Evolutionary conservation across 2,329 filamentous ascomycete genomes (phyloP), one percentile per base, ranked within the genome.

Genomic region (Chalaropsis ovoidea): DNA sequence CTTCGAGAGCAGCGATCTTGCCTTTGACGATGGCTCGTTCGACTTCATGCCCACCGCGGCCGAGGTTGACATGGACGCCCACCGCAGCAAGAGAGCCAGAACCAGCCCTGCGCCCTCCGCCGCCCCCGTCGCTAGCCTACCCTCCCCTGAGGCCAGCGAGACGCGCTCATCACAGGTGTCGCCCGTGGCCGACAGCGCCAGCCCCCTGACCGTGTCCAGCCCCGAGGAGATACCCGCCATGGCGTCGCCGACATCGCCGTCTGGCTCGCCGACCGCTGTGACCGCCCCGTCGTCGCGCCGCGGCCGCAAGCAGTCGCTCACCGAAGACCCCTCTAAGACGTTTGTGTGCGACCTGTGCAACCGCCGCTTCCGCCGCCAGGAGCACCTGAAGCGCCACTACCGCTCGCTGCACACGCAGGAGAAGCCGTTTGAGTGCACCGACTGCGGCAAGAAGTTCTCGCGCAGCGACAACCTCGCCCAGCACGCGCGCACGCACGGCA

Each of bases 391-490:
- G 86, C 89, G 94, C 69, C 94, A 99, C 81, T 96, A 96, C 81
- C 87, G 94, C 71, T 97, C 94, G 67, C 90, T 99, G 61, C 94
- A 99, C 81, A 99, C 94, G 0, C 88, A 95, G 74, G 94, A 97
- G 75, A 99, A 97, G 86, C 94, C 94, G 4, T 99, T 97, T 72
- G 90, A 95, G 79, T 99, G 94, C 81, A 84, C 86, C 70, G 93
- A 99, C 79, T 99, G 94, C 73, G 93, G 94, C 72, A 99, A 99
- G 87, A 96, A 95, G 81, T 99, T 97, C 79, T 97, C 93, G 22
- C 88, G 94, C 72, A 95, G 90, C 71, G 94, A 99, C 78, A 99
- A 99, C 80, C 84, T 99, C 17, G 89, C 91, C 27, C 94, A 99
- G 78, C 94, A 99, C 75, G 87, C 94, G 69, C 86, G 94, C 69